Percentiles rank a stretch among this genome's conserved stretches.
phyloP scores from a whole-genome alignment of 371 early-diverging fungal species.

The Mucor mucedo region DNA sequence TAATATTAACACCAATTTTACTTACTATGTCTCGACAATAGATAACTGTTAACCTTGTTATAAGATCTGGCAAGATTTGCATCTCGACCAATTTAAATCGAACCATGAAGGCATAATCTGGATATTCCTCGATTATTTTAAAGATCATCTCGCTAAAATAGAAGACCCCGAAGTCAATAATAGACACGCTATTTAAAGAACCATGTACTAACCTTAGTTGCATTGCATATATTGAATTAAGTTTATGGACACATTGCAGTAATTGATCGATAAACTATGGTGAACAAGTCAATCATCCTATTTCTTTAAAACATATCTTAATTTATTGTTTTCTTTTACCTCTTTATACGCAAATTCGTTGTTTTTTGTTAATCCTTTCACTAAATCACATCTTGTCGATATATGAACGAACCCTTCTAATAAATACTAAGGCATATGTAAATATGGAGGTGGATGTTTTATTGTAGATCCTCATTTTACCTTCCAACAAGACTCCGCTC shows the following conservation, averaged over 20 bases:
- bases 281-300: too few species aligned
- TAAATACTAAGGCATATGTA: slow-evolving; percentile 22
- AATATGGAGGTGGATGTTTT: not conserved
- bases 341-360: slow-evolving; percentile 23
- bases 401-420: slow-evolving; percentile 43
- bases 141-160: slow-evolving; percentile 45
- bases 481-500: not conserved
- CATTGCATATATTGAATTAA: slow-evolving; percentile 31
- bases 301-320: too few species aligned
- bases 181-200: not conserved
- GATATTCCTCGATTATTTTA: slow-evolving; percentile 35
- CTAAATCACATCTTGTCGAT: slow-evolving; percentile 36
- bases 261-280: slow-evolving; percentile 30
- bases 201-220: slow-evolving; percentile 31
- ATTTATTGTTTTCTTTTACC: slow-evolving; percentile 12
- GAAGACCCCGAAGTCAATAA: not conserved
- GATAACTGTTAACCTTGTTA: slow-evolving; percentile 40
- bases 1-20: not conserved
- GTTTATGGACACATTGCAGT: slow-evolving; percentile 26
- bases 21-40: slow-evolving; percentile 45
- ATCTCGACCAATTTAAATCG: slow-evolving; percentile 41
- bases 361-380: slow-evolving; percentile 24
- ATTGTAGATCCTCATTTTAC: not conserved
- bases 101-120: slow-evolving; percentile 30
- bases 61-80: slow-evolving; percentile 44